Evolutionary conservation across 768 basidiomycete species (phyloP).

Genomic region (Termitomyces heimii): DNA sequence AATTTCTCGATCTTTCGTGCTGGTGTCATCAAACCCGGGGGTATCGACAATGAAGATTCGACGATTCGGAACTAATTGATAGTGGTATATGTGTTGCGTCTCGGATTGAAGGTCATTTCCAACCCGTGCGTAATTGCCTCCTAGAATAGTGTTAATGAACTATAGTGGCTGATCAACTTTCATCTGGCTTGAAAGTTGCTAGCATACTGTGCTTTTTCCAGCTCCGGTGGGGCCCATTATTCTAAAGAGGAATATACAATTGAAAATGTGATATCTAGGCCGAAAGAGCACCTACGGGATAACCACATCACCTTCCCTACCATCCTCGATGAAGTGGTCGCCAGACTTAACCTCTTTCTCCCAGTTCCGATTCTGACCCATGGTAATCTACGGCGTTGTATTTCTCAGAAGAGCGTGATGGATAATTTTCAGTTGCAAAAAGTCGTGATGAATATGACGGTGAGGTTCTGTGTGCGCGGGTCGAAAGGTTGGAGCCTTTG

Average conservation of each 20-base stretch:
- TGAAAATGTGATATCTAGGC: not conserved
- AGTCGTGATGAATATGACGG: not conserved
- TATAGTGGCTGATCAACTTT: not conserved
- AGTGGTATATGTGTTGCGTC: constrained; percentile 4
- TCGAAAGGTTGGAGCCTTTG: not conserved
- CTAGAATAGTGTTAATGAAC: constrained; percentile 7
- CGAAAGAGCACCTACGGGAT: not conserved
- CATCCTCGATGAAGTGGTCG: constrained; percentile 1
- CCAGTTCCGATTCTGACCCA: constrained; percentile 3
- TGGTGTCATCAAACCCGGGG: constrained; percentile 8
- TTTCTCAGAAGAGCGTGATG: not conserved
- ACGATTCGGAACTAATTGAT: not conserved
- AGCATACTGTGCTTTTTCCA: constrained; percentile 6
- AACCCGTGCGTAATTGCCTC: not conserved
- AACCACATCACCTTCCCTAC: constrained; percentile 2
- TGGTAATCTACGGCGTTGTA: not conserved
- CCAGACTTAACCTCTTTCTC: constrained; percentile 1
- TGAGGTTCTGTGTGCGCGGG: not conserved
- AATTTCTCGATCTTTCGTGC: constrained; percentile 5
- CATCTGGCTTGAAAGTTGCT: not conserved
- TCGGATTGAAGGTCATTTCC: constrained; percentile 4
- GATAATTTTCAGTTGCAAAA: not conserved
- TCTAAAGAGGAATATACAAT: not conserved
- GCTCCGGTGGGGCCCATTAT: constrained; percentile 5
- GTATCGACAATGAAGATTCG: constrained; percentile 8